Evolutionary conservation across 768 basidiomycete species (phyloP).

Genomic region (Postia placenta): DNA sequence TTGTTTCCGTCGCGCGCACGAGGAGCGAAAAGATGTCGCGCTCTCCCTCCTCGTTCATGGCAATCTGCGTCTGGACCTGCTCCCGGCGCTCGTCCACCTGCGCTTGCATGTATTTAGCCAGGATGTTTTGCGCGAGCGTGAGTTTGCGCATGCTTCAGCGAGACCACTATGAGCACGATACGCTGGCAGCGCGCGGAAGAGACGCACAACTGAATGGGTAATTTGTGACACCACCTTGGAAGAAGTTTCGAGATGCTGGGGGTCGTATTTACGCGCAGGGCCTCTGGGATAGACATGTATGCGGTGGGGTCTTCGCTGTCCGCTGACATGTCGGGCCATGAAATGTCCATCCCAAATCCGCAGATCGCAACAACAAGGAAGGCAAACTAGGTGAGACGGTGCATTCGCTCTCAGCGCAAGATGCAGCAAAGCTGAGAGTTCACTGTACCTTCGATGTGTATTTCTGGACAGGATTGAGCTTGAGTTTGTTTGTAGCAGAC

Average conservation of each 20-base stretch:
- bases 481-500: slow-evolving; percentile 5
- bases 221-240: neutral
- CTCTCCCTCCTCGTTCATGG: neutral
- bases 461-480: slow-evolving; percentile 7
- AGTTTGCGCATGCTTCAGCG: neutral
- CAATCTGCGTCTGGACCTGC: slow-evolving; percentile 2
- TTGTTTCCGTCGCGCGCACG: slow-evolving; percentile 11
- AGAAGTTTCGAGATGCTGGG: neutral
- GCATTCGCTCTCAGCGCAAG: neutral
- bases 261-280: neutral
- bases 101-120: slow-evolving; percentile 7
- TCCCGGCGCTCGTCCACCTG: slow-evolving; percentile 10
- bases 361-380: slow-evolving; percentile 15
- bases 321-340: slow-evolving; percentile 5
- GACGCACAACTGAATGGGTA: neutral
- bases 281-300: slow-evolving; percentile 3
- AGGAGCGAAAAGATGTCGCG: slow-evolving; percentile 14
- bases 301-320: slow-evolving; percentile 5
- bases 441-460: slow-evolving; percentile 11
- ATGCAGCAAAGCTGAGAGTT: neutral
- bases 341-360: slow-evolving; percentile 13
- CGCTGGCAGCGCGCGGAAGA: too few species aligned
- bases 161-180: too few species aligned
- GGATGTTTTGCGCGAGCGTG: neutral
- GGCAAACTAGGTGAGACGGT: slow-evolving; percentile 5